These are phyloP conservation scores for Cucurbita pepo DNA, from an alignment of 306 rosid genomes.

Conservation along the genomic window DNA sequence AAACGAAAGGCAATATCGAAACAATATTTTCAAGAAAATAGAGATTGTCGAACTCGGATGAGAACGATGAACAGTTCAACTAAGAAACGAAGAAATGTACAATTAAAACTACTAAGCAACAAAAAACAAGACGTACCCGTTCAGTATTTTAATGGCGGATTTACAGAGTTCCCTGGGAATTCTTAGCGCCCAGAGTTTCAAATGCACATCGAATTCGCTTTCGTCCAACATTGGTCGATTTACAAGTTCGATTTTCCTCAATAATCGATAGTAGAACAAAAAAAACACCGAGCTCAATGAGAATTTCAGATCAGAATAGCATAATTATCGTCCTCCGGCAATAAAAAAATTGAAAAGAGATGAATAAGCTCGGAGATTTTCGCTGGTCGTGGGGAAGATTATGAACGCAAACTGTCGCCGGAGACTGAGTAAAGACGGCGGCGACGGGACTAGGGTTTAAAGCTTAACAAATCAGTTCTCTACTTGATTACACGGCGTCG, in stretches of 20 bases:
- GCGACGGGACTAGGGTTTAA: not conserved
- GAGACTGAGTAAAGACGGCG: not conserved
- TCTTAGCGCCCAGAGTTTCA: conserved; percentile 66
- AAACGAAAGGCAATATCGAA: not conserved
- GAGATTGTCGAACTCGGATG: not conserved
- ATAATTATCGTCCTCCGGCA: not conserved
- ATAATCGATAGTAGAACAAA: not conserved
- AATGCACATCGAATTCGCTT: conserved; percentile 49
- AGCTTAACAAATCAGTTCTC: not conserved
- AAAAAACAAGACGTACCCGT: conserved; percentile 29
- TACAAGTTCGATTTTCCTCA: not conserved
- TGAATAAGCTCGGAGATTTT: not conserved
- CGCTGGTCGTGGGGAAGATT: not conserved
- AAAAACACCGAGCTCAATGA: not conserved
- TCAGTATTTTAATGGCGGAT: conserved; percentile 51
- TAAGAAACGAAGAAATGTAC: not conserved
- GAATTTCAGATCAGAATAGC: not conserved
- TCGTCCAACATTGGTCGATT: conserved; percentile 39
- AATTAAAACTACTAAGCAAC: not conserved
- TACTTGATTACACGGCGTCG: not conserved
- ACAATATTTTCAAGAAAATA: not conserved
- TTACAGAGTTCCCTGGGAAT: conserved; percentile 80
- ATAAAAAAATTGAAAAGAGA: not conserved
- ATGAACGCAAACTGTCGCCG: not conserved
- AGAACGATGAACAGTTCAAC: not conserved